Conservation (phyloP, 768 basidiomycete genomes). For the Fibroporia radiculosa region DNA sequence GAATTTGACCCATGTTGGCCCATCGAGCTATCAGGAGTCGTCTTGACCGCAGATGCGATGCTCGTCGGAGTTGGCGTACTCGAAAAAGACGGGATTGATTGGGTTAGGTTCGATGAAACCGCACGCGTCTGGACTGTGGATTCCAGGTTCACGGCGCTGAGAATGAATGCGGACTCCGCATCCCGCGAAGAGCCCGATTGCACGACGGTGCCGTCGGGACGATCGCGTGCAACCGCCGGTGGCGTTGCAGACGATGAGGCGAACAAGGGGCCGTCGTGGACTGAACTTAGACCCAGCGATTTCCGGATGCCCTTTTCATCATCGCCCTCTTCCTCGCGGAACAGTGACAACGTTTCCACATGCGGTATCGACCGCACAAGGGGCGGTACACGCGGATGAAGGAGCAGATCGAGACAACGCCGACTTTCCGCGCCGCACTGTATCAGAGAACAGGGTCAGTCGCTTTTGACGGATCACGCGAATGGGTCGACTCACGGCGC, state of each 20-base stretch:
- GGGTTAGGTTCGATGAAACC: not conserved
- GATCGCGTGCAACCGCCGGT: not conserved
- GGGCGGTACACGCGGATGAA: constrained; percentile 79
- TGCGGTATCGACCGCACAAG: constrained; percentile 60
- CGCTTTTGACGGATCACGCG: not conserved
- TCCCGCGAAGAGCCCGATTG: not conserved
- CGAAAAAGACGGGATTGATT: not conserved
- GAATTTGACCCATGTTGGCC: not conserved
- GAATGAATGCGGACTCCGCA: not conserved
- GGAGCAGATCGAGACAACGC: constrained; percentile 46
- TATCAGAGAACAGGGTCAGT: not conserved
- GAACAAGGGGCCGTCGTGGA: not conserved
- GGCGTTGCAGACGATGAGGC: not conserved
- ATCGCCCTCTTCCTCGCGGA: constrained; percentile 51
- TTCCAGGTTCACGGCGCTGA: not conserved
- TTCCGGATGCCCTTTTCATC: constrained; percentile 49
- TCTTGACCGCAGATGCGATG: not conserved
- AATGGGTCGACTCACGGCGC: not conserved
- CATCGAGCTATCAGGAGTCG: not conserved
- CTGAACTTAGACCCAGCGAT: constrained; percentile 27
- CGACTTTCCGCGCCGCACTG: constrained; percentile 10
- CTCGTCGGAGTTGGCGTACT: not conserved
- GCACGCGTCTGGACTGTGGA: not conserved
- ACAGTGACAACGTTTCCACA: constrained; percentile 53
- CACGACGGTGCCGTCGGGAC: not conserved